Evolutionary conservation across 306 rosid species (phyloP).

Genomic region (Vachellia collinsii): DNA sequence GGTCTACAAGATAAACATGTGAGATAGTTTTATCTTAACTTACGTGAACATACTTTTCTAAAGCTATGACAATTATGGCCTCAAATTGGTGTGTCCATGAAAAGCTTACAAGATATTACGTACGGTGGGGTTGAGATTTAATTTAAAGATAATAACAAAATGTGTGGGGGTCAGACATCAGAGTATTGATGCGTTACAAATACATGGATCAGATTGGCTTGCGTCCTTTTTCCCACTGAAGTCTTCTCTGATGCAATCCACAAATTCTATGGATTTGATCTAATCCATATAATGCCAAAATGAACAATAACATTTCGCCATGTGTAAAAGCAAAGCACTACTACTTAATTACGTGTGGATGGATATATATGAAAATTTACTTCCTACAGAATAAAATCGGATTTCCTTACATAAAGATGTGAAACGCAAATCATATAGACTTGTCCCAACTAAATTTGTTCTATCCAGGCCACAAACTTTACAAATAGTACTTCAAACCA

Average conservation of each 20-base stretch:
- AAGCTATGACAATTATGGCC: too few species aligned
- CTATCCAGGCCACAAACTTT: too few species aligned
- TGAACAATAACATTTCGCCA: slow-evolving; percentile 30
- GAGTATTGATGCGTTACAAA: background rate
- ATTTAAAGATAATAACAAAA: background rate
- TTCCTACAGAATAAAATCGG: background rate
- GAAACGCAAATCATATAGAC: too few species aligned
- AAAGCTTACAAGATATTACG: background rate
- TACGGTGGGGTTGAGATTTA: background rate
- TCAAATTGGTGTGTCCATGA: too few species aligned
- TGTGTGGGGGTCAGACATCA: background rate
- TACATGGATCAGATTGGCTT: background rate
- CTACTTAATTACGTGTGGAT: slow-evolving; percentile 16
- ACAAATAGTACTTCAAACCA: too few species aligned
- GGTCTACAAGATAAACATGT: too few species aligned
- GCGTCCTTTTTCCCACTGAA: background rate
- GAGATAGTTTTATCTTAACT: too few species aligned
- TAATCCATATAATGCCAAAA: slow-evolving; percentile 36
- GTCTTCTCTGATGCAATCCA: slow-evolving; percentile 39
- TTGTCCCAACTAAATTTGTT: too few species aligned
- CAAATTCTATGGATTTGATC: slow-evolving; percentile 41
- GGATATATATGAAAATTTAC: background rate
- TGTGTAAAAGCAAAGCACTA: slow-evolving; percentile 32
- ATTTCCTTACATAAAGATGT: too few species aligned
- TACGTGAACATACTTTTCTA: too few species aligned